phyloP scores from a whole-genome alignment of 108 stramenopile genomes.

The Nitzschia sp. region DNA sequence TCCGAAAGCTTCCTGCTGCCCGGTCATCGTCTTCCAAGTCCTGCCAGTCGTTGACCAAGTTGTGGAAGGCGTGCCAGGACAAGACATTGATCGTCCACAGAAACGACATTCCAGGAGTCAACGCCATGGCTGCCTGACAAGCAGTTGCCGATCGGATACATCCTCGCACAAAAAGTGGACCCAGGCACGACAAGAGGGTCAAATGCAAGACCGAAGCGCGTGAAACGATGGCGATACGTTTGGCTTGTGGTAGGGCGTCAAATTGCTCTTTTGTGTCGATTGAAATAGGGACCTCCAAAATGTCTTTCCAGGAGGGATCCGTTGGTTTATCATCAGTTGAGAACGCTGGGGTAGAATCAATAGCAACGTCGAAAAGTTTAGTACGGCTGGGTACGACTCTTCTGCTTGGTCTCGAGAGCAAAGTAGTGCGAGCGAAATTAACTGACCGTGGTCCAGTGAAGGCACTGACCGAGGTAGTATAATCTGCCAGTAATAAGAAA shows the following conservation, averaged over 20 bases:
- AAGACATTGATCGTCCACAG: slow-evolving; percentile 2
- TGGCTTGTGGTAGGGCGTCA: not conserved
- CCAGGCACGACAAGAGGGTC: slow-evolving; percentile 5
- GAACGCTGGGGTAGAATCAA: not conserved
- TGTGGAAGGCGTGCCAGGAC: slow-evolving; percentile 13
- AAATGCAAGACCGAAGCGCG: slow-evolving; percentile 8
- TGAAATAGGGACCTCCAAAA: slow-evolving; percentile 6
- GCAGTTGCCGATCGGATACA: not conserved
- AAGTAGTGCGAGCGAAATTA: no score
- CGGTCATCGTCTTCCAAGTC: slow-evolving; percentile 11
- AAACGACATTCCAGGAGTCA: not conserved
- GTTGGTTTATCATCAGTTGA: not conserved
- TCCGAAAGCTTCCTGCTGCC: slow-evolving; percentile 6
- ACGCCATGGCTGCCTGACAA: not conserved
- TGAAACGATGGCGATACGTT: slow-evolving; percentile 3
- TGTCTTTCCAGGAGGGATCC: slow-evolving; percentile 3
- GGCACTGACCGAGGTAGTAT: no score
- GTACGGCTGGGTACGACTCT: no score
- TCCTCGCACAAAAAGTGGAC: slow-evolving; percentile 3
- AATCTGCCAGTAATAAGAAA: no score
- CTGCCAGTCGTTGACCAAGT: slow-evolving; percentile 18
- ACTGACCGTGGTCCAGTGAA: no score
- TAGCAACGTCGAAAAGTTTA: not conserved
- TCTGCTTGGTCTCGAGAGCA: no score
- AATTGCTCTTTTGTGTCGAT: slow-evolving; percentile 3